Conservation (phyloP, 805 yeast species). For the Candida berthetii region DNA sequence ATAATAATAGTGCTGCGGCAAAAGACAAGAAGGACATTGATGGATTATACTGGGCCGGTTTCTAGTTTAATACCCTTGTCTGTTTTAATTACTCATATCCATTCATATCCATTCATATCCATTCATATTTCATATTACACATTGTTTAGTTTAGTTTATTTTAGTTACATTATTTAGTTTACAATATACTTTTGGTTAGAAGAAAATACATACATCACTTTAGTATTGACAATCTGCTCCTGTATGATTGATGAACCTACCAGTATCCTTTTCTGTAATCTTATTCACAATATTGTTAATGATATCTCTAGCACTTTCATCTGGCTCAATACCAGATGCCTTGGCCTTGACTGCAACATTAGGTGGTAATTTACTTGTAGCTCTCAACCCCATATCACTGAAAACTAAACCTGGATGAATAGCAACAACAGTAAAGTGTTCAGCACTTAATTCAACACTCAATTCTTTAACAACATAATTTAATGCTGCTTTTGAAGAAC, state of each 20-base stretch:
- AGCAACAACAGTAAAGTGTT: conserved; percentile 12
- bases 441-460: conserved; percentile 8
- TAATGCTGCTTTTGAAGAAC: conserved; percentile 25
- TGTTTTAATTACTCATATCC: neutral
- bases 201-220: too few species aligned
- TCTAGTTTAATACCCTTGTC: conserved; percentile 5
- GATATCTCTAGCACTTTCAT: neutral
- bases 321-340: neutral
- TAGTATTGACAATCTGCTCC: neutral
- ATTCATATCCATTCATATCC: too few species aligned
- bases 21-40: conserved; percentile 10
- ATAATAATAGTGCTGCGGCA: too few species aligned
- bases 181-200: too few species aligned
- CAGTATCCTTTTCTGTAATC: neutral
- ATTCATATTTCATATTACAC: neutral
- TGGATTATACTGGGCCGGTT: conserved; percentile 25
- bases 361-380: too few species aligned
- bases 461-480: conserved; percentile 16
- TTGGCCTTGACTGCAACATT: too few species aligned
- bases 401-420: conserved; percentile 11
- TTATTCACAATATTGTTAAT: neutral
- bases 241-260: neutral
- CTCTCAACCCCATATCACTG: neutral
- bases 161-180: too few species aligned
- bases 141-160: too few species aligned